Evolutionary conservation across 2,329 filamentous ascomycete genomes (phyloP).

Genomic region (Passalora sequoiae): DNA sequence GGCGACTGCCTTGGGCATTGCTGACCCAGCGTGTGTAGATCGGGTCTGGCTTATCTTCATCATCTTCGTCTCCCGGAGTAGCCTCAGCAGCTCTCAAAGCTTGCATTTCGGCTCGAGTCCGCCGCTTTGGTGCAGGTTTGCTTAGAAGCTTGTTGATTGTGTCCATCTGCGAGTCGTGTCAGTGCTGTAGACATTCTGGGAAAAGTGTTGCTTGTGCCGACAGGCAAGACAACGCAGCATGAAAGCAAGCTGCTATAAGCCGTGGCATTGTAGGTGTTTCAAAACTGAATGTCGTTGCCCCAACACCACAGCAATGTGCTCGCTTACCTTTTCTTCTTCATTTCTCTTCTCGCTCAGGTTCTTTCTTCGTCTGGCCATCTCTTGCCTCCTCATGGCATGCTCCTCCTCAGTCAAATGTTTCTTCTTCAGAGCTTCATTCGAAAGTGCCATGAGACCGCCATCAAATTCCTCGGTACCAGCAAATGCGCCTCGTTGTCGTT

Average conservation of each 20-base stretch:
- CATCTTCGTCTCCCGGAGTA: conserved; percentile 44
- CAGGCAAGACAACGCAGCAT: too few relatives aligned
- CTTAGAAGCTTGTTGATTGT: conserved; percentile 87
- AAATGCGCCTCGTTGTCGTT: conserved; percentile 58
- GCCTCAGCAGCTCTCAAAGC: conserved; percentile 44
- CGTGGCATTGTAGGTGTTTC: too few relatives aligned
- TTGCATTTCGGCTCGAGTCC: conserved; percentile 46
- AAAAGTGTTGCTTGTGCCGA: too few relatives aligned
- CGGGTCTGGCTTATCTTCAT: conserved; percentile 40
- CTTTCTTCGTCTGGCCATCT: conserved; percentile 69
- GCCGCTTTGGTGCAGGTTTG: conserved; percentile 71
- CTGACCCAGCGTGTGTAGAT: conserved; percentile 67
- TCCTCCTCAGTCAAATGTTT: conserved; percentile 69
- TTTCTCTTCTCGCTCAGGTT: conserved; percentile 73
- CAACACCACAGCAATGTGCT: too few relatives aligned
- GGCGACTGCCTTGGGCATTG: conserved; percentile 58
- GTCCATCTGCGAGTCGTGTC: conserved; percentile 59
- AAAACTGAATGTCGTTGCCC: too few relatives aligned
- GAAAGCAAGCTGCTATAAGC: too few relatives aligned
- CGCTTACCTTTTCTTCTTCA: conserved; percentile 69
- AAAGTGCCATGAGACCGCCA: conserved; percentile 44
- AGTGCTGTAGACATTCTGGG: too few relatives aligned
- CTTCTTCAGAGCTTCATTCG: conserved; percentile 66
- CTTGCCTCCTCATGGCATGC: conserved; percentile 65
- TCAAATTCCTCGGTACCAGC: conserved; percentile 44